Evolutionary conservation across 1,284 basidiomycete genomes (phyloP), one percentile per base, ranked within the genome.

Genomic region (Naganishia liquefaciens): DNA sequence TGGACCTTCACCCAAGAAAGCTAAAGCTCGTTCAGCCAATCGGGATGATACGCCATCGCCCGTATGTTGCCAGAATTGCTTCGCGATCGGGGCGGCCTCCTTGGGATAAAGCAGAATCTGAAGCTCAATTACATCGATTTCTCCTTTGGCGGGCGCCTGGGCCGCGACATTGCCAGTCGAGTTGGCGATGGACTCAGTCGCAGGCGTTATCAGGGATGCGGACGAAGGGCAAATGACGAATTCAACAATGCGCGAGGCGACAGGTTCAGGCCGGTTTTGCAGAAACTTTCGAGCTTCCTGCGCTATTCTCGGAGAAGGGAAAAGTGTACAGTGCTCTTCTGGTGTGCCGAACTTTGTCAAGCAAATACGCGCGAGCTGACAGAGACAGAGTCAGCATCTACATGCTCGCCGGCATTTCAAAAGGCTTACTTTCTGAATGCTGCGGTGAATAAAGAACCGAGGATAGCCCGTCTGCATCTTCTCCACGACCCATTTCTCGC

Each of bases 21-120:
- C 81, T 28, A 98, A 82, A 71, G 89, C 93, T 57, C 86, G 82
- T 64, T 95, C 92, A 1, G 94, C 93, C 40, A 89, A 80, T 23
- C 95, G 87, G 68, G 90, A 93, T 1, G 89, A 91, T 57, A 99
- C 88, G 0, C 93, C 93, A 68, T 90, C 82, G 0, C 95, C 95
- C 0, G 90, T 88, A 74, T 98, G 94, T 73, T 98, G 94, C 93
- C 95, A 97, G 77, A 94, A 97, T 74, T 91, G 85, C 77, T 92
- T 97, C 15, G 91, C 93, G 5, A 89, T 75, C 0, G 84, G 74
- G 70, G 86, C 89, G 3, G 83, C 76, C n/a, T 85, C 81, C 15
- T 81, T 79, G 5, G 87, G 86, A 77, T 94, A 92, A 23, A 98
- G 81, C 11, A 89, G 87, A 70, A 95, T 89, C 76, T 93, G 87